phyloP scores from a whole-genome alignment of 768 basidiomycete genomes.

The Lactarius psammicola region DNA sequence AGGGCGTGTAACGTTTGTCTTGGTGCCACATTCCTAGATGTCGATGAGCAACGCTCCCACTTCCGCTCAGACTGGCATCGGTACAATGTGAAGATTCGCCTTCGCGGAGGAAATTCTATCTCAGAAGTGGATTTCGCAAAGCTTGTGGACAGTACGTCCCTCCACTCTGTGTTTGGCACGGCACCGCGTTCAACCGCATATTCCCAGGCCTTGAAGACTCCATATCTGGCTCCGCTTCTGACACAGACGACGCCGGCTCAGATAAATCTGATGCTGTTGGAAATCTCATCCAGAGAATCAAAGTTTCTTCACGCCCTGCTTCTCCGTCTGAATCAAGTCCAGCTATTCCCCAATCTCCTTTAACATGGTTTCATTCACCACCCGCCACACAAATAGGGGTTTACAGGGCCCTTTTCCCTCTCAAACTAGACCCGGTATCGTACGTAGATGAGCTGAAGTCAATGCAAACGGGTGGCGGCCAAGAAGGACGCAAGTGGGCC shows the following conservation, averaged over 20 bases:
- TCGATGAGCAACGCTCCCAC: constrained; percentile 82
- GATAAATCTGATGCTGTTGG: constrained; percentile 67
- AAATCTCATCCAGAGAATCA: constrained; percentile 62
- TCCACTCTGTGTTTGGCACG: background rate
- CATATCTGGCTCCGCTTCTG: constrained; percentile 87
- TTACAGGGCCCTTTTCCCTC: constrained; percentile 74
- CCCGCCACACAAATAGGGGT: constrained; percentile 88
- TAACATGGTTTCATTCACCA: constrained; percentile 89
- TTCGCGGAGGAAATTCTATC: constrained; percentile 61
- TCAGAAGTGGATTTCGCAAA: constrained; percentile 70
- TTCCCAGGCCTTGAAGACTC: constrained; percentile 74
- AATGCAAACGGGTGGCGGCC: constrained; percentile 54
- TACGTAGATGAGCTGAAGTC: constrained; percentile 61
- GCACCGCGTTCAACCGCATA: background rate
- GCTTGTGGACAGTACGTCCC: constrained; percentile 74
- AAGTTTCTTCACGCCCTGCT: constrained; percentile 45
- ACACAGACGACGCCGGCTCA: constrained; percentile 52
- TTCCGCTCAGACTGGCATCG: constrained; percentile 97
- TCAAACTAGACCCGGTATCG: constrained; percentile 37
- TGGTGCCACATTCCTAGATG: constrained; percentile 62
- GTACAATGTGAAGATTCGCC: constrained; percentile 87
- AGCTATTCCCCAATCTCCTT: constrained; percentile 55
- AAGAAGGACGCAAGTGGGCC: constrained; percentile 77
- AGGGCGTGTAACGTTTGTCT: constrained; percentile 72
- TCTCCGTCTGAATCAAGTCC: constrained; percentile 45